phyloP scores from a whole-genome alignment of 2,329 filamentous ascomycete species.

The Camillea tinctor region DNA sequence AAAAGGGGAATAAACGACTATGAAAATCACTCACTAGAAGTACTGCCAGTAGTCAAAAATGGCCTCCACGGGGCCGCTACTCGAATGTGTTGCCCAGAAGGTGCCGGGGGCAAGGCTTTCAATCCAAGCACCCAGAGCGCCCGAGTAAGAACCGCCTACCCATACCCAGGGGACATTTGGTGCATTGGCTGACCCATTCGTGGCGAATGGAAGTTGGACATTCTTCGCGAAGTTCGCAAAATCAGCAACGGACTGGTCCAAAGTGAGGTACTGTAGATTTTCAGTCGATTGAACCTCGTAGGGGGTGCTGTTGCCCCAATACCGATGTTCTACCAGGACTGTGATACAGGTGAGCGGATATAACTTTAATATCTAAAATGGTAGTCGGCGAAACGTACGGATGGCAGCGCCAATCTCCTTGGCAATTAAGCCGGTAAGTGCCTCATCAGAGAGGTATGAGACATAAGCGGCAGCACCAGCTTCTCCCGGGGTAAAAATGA shows the following conservation, averaged over 20 bases:
- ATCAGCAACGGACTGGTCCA: conserved; percentile 53
- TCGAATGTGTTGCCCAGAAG: conserved; percentile 60
- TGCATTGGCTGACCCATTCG: conserved; percentile 45
- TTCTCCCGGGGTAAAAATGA: conserved; percentile 55
- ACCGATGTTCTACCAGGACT: conserved; percentile 57
- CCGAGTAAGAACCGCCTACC: conserved; percentile 55
- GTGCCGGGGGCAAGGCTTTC: conserved; percentile 51
- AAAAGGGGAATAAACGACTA: no score
- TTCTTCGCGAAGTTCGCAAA: conserved; percentile 53
- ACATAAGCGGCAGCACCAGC: conserved; percentile 43
- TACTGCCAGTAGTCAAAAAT: conserved; percentile 60
- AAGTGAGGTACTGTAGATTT: conserved; percentile 53
- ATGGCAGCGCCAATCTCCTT: conserved; percentile 53
- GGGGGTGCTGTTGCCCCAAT: conserved; percentile 57
- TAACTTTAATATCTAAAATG: no score
- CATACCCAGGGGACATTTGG: conserved; percentile 55
- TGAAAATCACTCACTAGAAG: no score
- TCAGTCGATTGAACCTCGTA: conserved; percentile 49
- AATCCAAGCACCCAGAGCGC: conserved; percentile 56
- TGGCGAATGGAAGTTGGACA: conserved; percentile 53
- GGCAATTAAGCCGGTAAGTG: conserved; percentile 50
- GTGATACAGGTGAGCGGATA: no score
- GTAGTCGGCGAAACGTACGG: no score
- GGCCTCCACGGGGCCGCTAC: conserved; percentile 54
- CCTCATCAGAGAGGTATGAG: conserved; percentile 49